These are phyloP conservation scores for Tothia fuscella DNA, from an alignment of 2,329 filamentous ascomycete genomes.

Conservation along the genomic window DNA sequence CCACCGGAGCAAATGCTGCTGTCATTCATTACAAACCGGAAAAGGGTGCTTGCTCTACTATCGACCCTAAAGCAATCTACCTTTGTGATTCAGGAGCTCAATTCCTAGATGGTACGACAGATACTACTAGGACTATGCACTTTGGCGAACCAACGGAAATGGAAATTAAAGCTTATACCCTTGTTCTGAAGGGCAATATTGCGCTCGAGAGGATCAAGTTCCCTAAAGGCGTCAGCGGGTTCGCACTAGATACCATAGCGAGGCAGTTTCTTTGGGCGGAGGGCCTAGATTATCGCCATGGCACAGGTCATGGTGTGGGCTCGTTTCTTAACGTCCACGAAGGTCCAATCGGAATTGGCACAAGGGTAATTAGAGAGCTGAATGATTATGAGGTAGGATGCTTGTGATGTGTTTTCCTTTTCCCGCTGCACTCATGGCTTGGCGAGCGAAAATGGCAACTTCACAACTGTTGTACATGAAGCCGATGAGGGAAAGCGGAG, in stretches of 20 bases:
- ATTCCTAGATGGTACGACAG: conserved; percentile 88
- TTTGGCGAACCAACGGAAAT: conserved; percentile 74
- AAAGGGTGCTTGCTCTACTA: conserved; percentile 63
- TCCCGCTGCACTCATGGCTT: too few relatives aligned
- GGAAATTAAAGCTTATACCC: conserved; percentile 81
- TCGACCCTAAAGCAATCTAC: conserved; percentile 79
- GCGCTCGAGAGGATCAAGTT: conserved; percentile 77
- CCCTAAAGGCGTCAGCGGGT: conserved; percentile 89
- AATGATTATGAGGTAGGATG: too few relatives aligned
- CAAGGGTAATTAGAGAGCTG: too few relatives aligned
- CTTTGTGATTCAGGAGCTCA: conserved; percentile 97
- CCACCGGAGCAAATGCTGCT: conserved; percentile 82
- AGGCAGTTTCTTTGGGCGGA: conserved; percentile 88
- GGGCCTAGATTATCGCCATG: conserved; percentile 89
- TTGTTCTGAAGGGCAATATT: conserved; percentile 91
- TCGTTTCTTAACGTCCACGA: conserved; percentile 96
- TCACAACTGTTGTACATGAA: too few relatives aligned
- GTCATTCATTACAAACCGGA: conserved; percentile 95
- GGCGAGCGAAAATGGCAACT: too few relatives aligned
- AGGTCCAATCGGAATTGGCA: conserved; percentile 92
- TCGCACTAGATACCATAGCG: conserved; percentile 77
- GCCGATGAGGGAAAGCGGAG: too few relatives aligned
- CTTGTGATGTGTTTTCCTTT: too few relatives aligned
- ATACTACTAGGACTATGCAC: conserved; percentile 86
- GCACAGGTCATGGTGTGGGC: conserved; percentile 90